Percentiles rank a stretch among this genome's conserved stretches.
These are phyloP conservation scores for Thielaviopsis populi DNA, from an alignment of 2,329 filamentous ascomycete genomes.

Conservation along the genomic window DNA sequence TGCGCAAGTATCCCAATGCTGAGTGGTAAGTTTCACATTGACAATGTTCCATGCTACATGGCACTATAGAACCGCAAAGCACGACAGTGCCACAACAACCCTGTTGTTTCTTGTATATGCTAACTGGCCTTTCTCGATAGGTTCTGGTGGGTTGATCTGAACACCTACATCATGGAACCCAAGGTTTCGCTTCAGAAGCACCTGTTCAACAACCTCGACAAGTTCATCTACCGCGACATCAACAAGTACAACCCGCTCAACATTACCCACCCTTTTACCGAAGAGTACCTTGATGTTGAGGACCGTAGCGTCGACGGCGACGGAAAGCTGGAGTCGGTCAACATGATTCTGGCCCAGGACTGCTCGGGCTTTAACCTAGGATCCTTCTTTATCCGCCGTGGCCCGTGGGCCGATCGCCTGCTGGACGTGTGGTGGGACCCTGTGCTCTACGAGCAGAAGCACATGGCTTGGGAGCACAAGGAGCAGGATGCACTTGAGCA, in stretches of 20 bases:
- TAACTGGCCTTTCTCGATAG: conserved; percentile 31
- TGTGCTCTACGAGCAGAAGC: conserved; percentile 91
- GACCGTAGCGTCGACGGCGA: conserved; percentile 63
- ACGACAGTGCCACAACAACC: too few species aligned
- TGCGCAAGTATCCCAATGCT: conserved; percentile 87
- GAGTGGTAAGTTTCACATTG: conserved; percentile 62
- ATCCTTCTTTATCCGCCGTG: conserved; percentile 80
- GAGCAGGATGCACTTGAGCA: conserved; percentile 93
- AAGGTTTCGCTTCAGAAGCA: conserved; percentile 78
- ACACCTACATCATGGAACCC: conserved; percentile 96
- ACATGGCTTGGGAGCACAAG: conserved; percentile 99
- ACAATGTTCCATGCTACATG: neutral
- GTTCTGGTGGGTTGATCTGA: conserved; percentile 99
- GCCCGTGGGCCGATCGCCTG: conserved; percentile 76
- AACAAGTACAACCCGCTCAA: conserved; percentile 93
- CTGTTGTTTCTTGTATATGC: too few species aligned
- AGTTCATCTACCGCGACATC: conserved; percentile 81
- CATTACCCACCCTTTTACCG: conserved; percentile 67
- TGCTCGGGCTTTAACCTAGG: conserved; percentile 93
- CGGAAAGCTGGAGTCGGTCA: conserved; percentile 60
- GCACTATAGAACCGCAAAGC: too few species aligned
- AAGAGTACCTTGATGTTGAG: conserved; percentile 59
- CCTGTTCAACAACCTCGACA: conserved; percentile 66
- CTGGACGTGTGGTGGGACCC: conserved; percentile 98
- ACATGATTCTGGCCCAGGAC: conserved; percentile 81